Percentiles rank a stretch among this genome's conserved stretches.
Evolutionary conservation across 768 basidiomycete species (phyloP).

Genomic region (Hygrophoropsis aurantiaca): DNA sequence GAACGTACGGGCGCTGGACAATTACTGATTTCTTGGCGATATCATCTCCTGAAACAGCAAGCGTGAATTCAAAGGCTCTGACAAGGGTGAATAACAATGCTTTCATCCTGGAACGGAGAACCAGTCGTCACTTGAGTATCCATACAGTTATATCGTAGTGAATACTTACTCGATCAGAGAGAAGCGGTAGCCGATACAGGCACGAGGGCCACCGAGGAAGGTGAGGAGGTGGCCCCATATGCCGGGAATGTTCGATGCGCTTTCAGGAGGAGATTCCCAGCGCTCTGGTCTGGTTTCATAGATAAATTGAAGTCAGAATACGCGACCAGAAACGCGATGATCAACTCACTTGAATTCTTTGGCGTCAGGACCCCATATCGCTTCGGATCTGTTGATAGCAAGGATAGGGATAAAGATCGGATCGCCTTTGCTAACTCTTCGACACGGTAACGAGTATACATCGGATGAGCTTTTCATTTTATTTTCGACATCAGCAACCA

Average conservation of each 20-base stretch:
- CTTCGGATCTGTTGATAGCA: conserved; percentile 49
- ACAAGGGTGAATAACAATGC: conserved; percentile 49
- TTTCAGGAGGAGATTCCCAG: conserved; percentile 51
- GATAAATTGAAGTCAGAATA: not conserved
- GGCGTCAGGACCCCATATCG: conserved; percentile 65
- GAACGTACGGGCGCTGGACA: conserved; percentile 45
- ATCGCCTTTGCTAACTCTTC: conserved; percentile 47
- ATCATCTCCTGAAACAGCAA: conserved; percentile 48
- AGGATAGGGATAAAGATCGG: conserved; percentile 51
- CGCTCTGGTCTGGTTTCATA: conserved; percentile 55
- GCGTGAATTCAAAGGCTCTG: conserved; percentile 50
- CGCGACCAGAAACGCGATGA: not conserved
- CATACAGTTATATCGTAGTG: not conserved
- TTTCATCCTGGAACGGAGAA: conserved; percentile 31
- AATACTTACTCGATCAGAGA: conserved; percentile 54
- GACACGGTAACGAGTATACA: not conserved
- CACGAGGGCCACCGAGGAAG: conserved; percentile 63
- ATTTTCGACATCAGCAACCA: not conserved
- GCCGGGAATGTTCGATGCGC: conserved; percentile 48
- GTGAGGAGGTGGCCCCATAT: conserved; percentile 59
- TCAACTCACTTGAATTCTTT: conserved; percentile 53
- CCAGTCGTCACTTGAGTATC: not conserved
- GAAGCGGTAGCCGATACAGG: conserved; percentile 70
- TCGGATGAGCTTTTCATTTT: not conserved
- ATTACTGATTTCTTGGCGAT: conserved; percentile 29